Evolutionary conservation across 2,329 filamentous ascomycete genomes (phyloP).

Genomic region (Aspergillus pseudoviridinutans): DNA sequence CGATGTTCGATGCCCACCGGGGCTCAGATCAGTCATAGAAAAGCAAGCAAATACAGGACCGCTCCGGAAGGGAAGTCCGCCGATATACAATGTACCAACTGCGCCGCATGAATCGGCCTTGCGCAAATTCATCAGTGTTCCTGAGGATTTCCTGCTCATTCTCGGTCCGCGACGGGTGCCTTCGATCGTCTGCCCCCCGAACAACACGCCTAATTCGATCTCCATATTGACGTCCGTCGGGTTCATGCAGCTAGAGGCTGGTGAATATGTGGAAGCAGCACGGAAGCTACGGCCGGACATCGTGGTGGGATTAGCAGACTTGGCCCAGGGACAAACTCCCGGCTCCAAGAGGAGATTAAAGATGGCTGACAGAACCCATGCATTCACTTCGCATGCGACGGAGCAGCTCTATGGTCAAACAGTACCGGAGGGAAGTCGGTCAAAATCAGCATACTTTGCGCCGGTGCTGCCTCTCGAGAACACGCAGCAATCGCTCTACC

Average conservation of each 20-base stretch:
- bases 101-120: constrained; percentile 54
- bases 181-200: constrained; percentile 63
- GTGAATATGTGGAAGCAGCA: constrained; percentile 65
- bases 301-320: constrained; percentile 71
- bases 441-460: constrained; percentile 55
- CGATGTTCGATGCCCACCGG: constrained; percentile 21
- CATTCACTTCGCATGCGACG: constrained; percentile 71
- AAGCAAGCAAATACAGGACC: constrained; percentile 42
- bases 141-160: constrained; percentile 62
- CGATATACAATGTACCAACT: constrained; percentile 48
- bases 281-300: constrained; percentile 73
- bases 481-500: constrained; percentile 73
- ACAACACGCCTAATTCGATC: constrained; percentile 67
- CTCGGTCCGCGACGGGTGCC: constrained; percentile 75
- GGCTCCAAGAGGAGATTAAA: constrained; percentile 70
- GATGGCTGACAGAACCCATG: constrained; percentile 81
- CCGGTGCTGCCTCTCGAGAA: constrained; percentile 71
- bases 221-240: constrained; percentile 83
- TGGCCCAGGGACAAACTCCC: constrained; percentile 57
- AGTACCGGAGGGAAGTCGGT: constrained; percentile 24
- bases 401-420: constrained; percentile 37
- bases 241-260: constrained; percentile 66
- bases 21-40: constrained; percentile 58
- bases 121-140: constrained; percentile 71
- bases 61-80: constrained; percentile 27